A percentile compares a stretch with the other conserved stretches of the same genome.
These are phyloP conservation scores for Lasiodiplodia gonubiensis DNA, from an alignment of 2,329 filamentous ascomycete genomes.

Conservation along the genomic window DNA sequence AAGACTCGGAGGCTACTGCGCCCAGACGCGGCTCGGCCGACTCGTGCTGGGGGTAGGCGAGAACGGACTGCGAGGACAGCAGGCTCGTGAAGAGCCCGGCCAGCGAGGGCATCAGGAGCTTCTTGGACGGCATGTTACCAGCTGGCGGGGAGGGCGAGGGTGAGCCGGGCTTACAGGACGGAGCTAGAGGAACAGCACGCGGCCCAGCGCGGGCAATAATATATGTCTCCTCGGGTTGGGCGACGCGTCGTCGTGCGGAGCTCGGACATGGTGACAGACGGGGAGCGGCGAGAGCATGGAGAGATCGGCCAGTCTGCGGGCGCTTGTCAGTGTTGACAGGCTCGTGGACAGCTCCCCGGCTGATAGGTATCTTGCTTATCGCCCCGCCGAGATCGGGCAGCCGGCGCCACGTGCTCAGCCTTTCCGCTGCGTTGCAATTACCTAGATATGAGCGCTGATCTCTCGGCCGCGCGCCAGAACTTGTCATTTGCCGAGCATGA, in stretches of 20 bases:
- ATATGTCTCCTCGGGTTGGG: constrained; percentile 1
- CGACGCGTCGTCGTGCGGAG: constrained; percentile 13
- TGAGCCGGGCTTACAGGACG: constrained; percentile 2
- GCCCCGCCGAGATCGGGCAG: constrained; percentile 3
- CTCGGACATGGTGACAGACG: constrained; percentile 8
- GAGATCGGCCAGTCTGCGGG: constrained; percentile 1
- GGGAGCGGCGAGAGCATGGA: constrained; percentile 1
- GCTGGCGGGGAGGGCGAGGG: background rate
- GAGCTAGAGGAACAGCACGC: background rate
- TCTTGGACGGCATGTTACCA: constrained; percentile 22
- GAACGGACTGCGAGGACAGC: constrained; percentile 18
- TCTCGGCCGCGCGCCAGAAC: background rate
- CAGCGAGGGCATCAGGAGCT: constrained; percentile 24
- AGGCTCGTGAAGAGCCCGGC: constrained; percentile 27
- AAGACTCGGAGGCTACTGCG: constrained; percentile 54
- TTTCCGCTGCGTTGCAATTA: background rate
- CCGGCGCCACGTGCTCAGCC: background rate
- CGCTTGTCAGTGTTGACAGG: background rate
- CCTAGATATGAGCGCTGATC: constrained; percentile 1
- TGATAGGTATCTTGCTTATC: constrained; percentile 4
- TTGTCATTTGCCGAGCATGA: too few relatives aligned
- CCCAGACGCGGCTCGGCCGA: constrained; percentile 39
- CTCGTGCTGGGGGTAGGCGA: constrained; percentile 18
- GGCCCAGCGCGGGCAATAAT: background rate
- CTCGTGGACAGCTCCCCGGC: constrained; percentile 13